Evolutionary conservation across 805 yeast species (phyloP), one percentile per base, ranked within the genome.

Genomic region (Saturnispora kantuleensis): DNA sequence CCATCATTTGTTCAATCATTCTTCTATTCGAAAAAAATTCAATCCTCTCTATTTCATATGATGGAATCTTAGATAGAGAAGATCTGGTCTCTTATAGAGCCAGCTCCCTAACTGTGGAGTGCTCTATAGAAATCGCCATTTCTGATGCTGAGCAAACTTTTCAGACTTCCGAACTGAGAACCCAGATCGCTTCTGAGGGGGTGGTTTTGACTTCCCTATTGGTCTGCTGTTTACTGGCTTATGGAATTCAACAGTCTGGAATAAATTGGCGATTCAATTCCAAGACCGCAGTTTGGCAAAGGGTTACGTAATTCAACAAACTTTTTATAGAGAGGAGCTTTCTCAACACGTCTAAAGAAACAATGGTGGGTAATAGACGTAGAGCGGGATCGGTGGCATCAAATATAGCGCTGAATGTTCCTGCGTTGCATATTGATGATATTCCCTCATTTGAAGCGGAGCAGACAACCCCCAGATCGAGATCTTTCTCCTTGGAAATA

Each of bases 301-400:
- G 16, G 31, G 10, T 37, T 18, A 37, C 39, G 39, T 37, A 37
- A 37, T 26, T 28, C 39, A 11, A 12, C 26, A 21, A 21, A 21
- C 26, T 12, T 11, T 33, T 35, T 15, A 5, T 21, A 26, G 29
- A 35, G 10, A 35, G 15, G 29, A 18, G 9, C 15, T 21, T 21
- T 21, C 26, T 21, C 26, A 21, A 21, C 26, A 21, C 26, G 26
- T 21, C 5, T 21, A 31, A 11, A 17, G 32, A 13, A 12, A 31
- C 13, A 28, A 42, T 42, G 45, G 45, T 42, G 18, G 37, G 42
- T 10, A 31, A 42, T 36, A 67, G 61, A 46, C 67, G 70, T 7
- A 66, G 87, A 55, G 70, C 80, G 44, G 71, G 74, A 47, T 80
- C 88, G 2, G 72, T 79, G 48, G 86, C 81, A 1, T 77, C 77